Conservation (phyloP, 1,284 basidiomycete species). For the Apiotrichum veenhuisii region DNA sequence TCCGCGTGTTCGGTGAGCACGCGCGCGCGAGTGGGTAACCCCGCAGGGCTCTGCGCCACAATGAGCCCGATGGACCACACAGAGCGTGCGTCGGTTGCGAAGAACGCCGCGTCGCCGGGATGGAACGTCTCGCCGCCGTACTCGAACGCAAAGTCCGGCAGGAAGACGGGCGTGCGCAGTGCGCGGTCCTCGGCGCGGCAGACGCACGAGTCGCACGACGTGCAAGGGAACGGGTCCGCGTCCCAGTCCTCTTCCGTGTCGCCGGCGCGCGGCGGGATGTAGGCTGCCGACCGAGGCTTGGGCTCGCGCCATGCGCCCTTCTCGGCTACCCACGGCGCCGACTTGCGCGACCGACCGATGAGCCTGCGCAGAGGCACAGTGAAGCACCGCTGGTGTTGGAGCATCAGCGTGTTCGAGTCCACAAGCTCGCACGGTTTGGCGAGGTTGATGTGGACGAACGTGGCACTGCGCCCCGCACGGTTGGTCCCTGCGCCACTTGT, state of each 20-base stretch:
- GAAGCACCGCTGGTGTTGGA: too few species aligned
- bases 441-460: too few species aligned
- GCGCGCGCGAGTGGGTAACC: background rate
- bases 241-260: too few species aligned
- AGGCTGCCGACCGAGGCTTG: too few species aligned
- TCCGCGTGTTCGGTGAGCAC: background rate
- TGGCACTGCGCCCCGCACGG: too few species aligned
- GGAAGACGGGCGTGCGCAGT: background rate
- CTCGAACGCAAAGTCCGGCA: background rate
- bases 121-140: conserved; percentile 15
- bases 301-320: too few species aligned
- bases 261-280: background rate
- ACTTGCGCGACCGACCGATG: too few species aligned
- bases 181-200: background rate
- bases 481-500: too few species aligned
- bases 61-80: conserved; percentile 21
- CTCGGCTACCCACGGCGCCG: too few species aligned
- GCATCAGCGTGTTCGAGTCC: too few species aligned
- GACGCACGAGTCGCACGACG: conserved; percentile 8
- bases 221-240: background rate
- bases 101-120: conserved; percentile 20
- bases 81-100: conserved; percentile 15
- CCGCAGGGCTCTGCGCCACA: background rate
- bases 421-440: too few species aligned
- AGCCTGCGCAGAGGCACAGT: too few species aligned